Evolutionary conservation across 352 stramenopile genomes (phyloP).

Genomic region (Globisporangium perplexum): DNA sequence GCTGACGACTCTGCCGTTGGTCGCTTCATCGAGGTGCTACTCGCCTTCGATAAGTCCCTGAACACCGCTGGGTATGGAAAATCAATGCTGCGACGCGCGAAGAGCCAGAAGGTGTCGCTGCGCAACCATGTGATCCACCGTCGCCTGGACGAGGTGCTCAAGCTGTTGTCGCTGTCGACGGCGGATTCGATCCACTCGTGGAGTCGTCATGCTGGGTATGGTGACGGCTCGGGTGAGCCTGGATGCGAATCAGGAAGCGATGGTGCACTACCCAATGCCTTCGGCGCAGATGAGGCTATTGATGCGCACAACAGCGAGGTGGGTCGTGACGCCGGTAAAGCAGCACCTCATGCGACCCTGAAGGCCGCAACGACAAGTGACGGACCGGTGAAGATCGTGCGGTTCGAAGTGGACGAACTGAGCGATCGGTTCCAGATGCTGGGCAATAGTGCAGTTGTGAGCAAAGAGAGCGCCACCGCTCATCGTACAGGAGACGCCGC

Average conservation of each 20-base stretch:
- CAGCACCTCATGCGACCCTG: too few relatives aligned
- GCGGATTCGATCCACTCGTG: neutral
- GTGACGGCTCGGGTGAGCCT: too few relatives aligned
- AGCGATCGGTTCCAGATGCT: neutral
- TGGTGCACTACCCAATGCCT: too few relatives aligned
- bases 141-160: neutral
- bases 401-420: neutral
- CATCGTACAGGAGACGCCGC: too few relatives aligned
- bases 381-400: neutral
- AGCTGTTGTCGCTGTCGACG: neutral
- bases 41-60: conserved; percentile 1
- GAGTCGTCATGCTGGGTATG: too few relatives aligned
- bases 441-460: too few relatives aligned
- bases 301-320: too few relatives aligned
- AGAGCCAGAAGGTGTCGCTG: conserved; percentile 3
- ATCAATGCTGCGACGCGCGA: neutral
- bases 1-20: conserved; percentile 2
- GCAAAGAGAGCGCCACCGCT: neutral
- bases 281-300: too few relatives aligned
- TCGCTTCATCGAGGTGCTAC: conserved; percentile 3
- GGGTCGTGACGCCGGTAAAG: too few relatives aligned
- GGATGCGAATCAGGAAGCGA: too few relatives aligned
- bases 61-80: neutral
- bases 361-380: too few relatives aligned
- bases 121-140: neutral